Evolutionary conservation across 805 yeast species (phyloP), one percentile per base, ranked within the genome.

Genomic region (Pichia insulana): DNA sequence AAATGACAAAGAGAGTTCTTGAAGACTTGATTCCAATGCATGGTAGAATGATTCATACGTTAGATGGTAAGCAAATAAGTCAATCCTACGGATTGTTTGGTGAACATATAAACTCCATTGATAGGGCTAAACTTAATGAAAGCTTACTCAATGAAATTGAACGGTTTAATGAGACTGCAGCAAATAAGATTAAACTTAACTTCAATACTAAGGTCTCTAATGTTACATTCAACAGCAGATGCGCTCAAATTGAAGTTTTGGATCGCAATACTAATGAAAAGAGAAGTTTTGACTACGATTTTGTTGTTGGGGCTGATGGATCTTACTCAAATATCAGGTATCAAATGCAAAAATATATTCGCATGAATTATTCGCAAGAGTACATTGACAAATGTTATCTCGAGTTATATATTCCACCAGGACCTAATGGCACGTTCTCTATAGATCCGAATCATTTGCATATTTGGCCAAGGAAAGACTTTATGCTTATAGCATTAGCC

Each of bases 401-500:
- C 50, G 97, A 89, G 59, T 67, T 89, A 40, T 74, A 73, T 49
- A 82, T 89, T 35, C 88, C 94, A 9, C 72, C 86, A 0, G 67
- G 68, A 3, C 55, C 62, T 2, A 53, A 55, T 4, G 61, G 49
- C 31, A 54, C 65, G 18, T 83, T 78, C 53, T 63, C 67, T 15
- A 65, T 83, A 18, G 76, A 78, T 50, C 80, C 88, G 7, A 78
- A 85, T 61, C 87, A 85, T 57, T 69, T 89, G 40, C 97, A 89
- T 55, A 85, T 89, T 36, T 89, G 97, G 97, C 97, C 97, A 4
- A 68, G 96, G 36, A 75, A 79, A 45, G 70, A 83, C 41, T 85
- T 69, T 57, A 89, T 89, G 97, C 70, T 89, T 51, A 89, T 89
- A 54, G 96, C 96, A 0, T 69, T 89, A 45, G 84, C 97, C 9